Evolutionary conservation across 257 asterid species (phyloP).

Genomic region (Echium plantagineum): DNA sequence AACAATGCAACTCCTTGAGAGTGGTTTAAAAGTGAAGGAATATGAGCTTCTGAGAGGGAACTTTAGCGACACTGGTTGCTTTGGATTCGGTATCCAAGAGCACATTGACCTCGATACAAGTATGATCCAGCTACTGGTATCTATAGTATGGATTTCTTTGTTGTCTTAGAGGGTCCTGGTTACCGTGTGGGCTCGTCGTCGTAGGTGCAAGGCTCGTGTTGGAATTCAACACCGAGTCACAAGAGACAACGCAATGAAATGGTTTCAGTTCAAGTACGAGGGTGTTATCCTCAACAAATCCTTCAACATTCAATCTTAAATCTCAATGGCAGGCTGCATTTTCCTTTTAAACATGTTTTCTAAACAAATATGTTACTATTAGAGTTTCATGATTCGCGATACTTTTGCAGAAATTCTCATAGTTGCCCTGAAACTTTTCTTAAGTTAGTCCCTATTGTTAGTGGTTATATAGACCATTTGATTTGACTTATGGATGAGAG

Average conservation of each 20-base stretch:
- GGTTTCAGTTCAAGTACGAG: slow-evolving; percentile 40
- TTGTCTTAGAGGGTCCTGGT: slow-evolving; percentile 36
- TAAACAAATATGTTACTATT: too few relatives aligned
- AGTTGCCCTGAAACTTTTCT: too few relatives aligned
- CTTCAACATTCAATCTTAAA: slow-evolving; percentile 13
- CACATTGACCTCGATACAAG: slow-evolving; percentile 38
- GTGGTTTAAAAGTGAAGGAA: slow-evolving; percentile 42
- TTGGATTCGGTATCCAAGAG: slow-evolving; percentile 44
- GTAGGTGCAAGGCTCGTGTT: slow-evolving; percentile 40
- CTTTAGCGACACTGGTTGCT: slow-evolving; percentile 42
- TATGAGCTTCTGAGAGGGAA: slow-evolving; percentile 34
- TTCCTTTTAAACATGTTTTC: too few relatives aligned
- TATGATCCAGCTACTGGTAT: slow-evolving; percentile 43
- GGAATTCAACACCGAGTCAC: slow-evolving; percentile 41
- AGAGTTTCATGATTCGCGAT: too few relatives aligned
- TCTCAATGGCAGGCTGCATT: too few relatives aligned
- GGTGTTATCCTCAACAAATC: slow-evolving; percentile 41
- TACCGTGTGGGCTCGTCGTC: slow-evolving; percentile 36
- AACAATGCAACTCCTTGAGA: slow-evolving; percentile 40
- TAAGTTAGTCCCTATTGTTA: too few relatives aligned
- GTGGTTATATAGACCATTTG: too few relatives aligned
- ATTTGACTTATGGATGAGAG: too few relatives aligned
- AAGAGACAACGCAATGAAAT: slow-evolving; percentile 33
- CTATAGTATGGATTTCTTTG: slow-evolving; percentile 38
- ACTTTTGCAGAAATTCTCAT: too few relatives aligned